Evolutionary conservation across 108 stramenopile species (phyloP).

Genomic region (Pseudonitzschia multiseries): DNA sequence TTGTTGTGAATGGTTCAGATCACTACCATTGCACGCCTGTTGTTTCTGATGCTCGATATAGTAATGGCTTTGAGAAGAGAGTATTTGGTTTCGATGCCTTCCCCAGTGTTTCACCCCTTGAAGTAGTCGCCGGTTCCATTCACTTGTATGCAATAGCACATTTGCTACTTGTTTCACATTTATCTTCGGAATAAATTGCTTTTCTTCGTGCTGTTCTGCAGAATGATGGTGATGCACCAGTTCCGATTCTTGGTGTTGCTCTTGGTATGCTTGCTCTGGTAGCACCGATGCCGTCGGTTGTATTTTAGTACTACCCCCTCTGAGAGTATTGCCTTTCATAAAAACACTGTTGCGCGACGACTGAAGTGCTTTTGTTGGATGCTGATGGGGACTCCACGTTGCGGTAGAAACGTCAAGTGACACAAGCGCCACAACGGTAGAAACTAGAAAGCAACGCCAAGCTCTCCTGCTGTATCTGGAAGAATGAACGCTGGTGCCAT

Average conservation of each 20-base stretch:
- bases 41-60: not conserved
- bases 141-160: conserved; percentile 33
- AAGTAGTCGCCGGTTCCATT: conserved; percentile 39
- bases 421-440: not conserved
- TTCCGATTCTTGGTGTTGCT: conserved; percentile 1
- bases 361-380: conserved; percentile 4
- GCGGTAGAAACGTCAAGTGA: conserved; percentile 19
- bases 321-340: conserved; percentile 9
- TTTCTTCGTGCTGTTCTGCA: conserved; percentile 8
- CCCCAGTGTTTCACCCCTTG: conserved; percentile 20
- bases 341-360: not conserved
- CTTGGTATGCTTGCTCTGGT: not conserved
- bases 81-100: not conserved
- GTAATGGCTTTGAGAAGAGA: not conserved
- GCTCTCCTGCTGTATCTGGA: not conserved
- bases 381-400: conserved; percentile 12
- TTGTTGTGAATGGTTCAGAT: conserved; percentile 6
- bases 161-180: conserved; percentile 26
- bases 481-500: not conserved
- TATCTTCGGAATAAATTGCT: conserved; percentile 21
- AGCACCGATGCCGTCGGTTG: not conserved
- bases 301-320: conserved; percentile 23
- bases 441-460: not conserved
- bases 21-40: not conserved
- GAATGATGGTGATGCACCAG: not conserved